Percentiles rank a stretch among this genome's conserved stretches.
phyloP scores from a whole-genome alignment of 2,329 filamentous ascomycete genomes.

The Metarhizium sp. region DNA sequence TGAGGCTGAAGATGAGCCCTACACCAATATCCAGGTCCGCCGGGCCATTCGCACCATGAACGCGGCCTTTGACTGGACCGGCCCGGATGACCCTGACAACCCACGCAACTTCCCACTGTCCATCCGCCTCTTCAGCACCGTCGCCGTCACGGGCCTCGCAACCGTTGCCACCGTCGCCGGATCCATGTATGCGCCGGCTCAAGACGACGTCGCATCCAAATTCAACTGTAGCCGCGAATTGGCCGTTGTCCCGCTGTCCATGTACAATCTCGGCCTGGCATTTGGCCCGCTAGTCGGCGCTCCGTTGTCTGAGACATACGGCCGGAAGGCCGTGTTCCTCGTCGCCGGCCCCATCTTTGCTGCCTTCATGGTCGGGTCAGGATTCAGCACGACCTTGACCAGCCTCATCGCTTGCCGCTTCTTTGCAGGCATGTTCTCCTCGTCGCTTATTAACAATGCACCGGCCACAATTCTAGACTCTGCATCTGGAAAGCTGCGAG shows the following conservation, averaged over 20 bases:
- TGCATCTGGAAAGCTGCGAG: slow-evolving; percentile 6
- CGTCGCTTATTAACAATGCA: slow-evolving; percentile 52
- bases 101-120: slow-evolving; percentile 73
- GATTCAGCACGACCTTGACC: slow-evolving; percentile 55
- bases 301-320: slow-evolving; percentile 64
- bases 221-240: slow-evolving; percentile 11
- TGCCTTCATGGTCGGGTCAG: slow-evolving; percentile 67
- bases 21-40: slow-evolving; percentile 7
- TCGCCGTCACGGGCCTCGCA: slow-evolving; percentile 62
- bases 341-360: slow-evolving; percentile 55
- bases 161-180: slow-evolving; percentile 33
- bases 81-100: slow-evolving; percentile 59
- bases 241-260: slow-evolving; percentile 16
- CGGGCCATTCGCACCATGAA: slow-evolving; percentile 15
- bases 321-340: slow-evolving; percentile 33
- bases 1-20: not conserved
- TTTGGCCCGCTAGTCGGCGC: slow-evolving; percentile 61
- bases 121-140: slow-evolving; percentile 69
- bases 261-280: slow-evolving; percentile 18
- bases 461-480: slow-evolving; percentile 55
- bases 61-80: slow-evolving; percentile 18
- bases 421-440: slow-evolving; percentile 53
- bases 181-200: slow-evolving; percentile 22
- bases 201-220: slow-evolving; percentile 12
- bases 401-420: slow-evolving; percentile 66